These are phyloP conservation scores for Lasiodiplodia hormozganensis DNA, from an alignment of 2,329 filamentous ascomycete species.

Conservation along the genomic window DNA sequence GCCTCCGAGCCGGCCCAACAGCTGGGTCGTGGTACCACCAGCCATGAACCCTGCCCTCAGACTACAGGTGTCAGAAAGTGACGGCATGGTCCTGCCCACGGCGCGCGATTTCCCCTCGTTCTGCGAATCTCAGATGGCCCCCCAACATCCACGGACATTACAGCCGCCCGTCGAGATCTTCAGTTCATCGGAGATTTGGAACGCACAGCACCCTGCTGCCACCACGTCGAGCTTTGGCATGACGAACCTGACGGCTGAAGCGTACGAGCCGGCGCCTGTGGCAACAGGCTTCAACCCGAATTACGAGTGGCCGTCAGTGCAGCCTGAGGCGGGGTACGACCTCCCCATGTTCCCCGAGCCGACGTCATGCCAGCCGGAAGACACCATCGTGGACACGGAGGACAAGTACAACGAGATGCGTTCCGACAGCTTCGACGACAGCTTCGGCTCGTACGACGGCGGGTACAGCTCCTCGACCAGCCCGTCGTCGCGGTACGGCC, in stretches of 20 bases:
- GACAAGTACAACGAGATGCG: constrained; percentile 29
- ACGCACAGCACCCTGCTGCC: background rate
- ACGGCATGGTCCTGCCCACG: constrained; percentile 7
- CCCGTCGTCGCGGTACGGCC: constrained; percentile 35
- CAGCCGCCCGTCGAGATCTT: constrained; percentile 26
- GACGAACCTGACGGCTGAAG: constrained; percentile 28
- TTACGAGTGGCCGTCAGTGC: constrained; percentile 23
- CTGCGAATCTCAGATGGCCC: constrained; percentile 19
- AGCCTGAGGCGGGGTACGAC: background rate
- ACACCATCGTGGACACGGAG: constrained; percentile 34
- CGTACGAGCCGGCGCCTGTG: constrained; percentile 24
- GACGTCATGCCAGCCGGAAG: constrained; percentile 32
- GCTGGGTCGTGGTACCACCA: constrained; percentile 15
- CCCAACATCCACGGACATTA: constrained; percentile 4
- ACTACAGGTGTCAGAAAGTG: constrained; percentile 11
- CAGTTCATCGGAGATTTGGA: constrained; percentile 20
- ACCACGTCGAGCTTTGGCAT: constrained; percentile 16
- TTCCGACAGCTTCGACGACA: constrained; percentile 30
- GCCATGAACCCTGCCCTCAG: constrained; percentile 1
- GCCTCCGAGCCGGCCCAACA: constrained; percentile 1
- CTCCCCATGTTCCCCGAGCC: constrained; percentile 30
- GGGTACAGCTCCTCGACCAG: constrained; percentile 28
- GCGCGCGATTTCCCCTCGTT: constrained; percentile 5
- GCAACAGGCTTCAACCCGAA: constrained; percentile 28
- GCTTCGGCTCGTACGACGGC: constrained; percentile 29